Percentiles rank a stretch among this genome's conserved stretches.
phyloP scores from a whole-genome alignment of 305 asterid species.

The Solanum hybrid region DNA sequence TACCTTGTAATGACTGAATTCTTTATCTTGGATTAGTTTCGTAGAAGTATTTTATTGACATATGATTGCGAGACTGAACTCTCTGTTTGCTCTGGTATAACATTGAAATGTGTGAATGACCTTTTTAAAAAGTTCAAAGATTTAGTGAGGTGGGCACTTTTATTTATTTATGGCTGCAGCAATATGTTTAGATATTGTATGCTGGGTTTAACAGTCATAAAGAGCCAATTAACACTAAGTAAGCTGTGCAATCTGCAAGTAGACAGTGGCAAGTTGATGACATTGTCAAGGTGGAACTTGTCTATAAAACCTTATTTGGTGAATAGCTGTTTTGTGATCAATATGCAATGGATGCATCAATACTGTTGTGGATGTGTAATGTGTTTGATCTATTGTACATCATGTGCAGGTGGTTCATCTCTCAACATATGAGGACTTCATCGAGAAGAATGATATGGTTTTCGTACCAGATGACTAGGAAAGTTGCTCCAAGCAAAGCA shows the following conservation, averaged over 20 bases:
- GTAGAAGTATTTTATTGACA: neutral
- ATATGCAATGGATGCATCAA: neutral
- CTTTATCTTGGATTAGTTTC: neutral
- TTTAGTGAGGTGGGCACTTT: neutral
- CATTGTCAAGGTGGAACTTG: conserved; percentile 6
- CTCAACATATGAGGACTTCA: conserved; percentile 36
- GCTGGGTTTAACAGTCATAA: neutral
- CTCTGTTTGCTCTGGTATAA: neutral
- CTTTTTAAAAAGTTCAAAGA: neutral
- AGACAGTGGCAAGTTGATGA: neutral
- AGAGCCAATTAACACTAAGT: neutral
- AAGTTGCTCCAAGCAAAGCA: neutral
- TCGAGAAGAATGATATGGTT: conserved; percentile 21
- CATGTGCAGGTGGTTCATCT: conserved; percentile 33
- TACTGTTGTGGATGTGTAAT: neutral
- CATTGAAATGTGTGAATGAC: neutral
- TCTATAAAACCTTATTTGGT: neutral
- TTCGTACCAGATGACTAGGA: conserved; percentile 31
- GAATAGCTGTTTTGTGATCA: neutral
- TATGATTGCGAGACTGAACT: neutral
- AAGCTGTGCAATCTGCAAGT: neutral
- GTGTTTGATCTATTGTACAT: neutral
- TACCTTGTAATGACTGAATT: neutral
- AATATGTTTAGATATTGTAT: neutral
- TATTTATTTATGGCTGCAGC: neutral